phyloP scores from a whole-genome alignment of 371 early-diverging fungal genomes.

The Dipsacomyces acuminosporus region DNA sequence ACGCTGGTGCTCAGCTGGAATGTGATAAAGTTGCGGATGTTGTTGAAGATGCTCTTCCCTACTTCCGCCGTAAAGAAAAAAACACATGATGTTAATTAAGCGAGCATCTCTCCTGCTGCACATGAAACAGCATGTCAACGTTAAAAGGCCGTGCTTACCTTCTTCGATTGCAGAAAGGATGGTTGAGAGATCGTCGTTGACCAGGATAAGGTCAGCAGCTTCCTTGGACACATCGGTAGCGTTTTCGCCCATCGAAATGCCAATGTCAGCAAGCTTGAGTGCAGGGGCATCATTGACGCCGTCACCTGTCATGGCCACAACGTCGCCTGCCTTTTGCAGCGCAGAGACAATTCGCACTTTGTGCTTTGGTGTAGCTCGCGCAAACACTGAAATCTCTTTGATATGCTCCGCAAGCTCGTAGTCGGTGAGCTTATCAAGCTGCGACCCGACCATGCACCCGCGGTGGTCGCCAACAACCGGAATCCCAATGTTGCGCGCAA shows the following conservation, averaged over 20 bases:
- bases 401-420: conserved; percentile 69
- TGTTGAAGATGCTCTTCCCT: conserved; percentile 90
- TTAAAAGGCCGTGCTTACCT: conserved; percentile 59
- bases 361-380: conserved; percentile 91
- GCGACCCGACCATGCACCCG: conserved; percentile 82
- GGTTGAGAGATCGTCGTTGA: conserved; percentile 95
- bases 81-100: no score
- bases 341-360: conserved; percentile 90
- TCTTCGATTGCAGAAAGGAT: conserved; percentile 95
- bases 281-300: conserved; percentile 99
- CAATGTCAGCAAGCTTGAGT: conserved; percentile 94
- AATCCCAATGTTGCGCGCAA: conserved; percentile 90
- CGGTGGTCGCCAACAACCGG: conserved; percentile 63
- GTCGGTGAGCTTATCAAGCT: conserved; percentile 78
- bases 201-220: conserved; percentile 96
- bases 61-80: conserved; percentile 19
- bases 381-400: conserved; percentile 80
- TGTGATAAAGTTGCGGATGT: conserved; percentile 95
- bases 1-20: conserved; percentile 85
- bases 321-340: conserved; percentile 77
- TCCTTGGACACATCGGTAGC: conserved; percentile 97
- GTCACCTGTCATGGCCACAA: conserved; percentile 99
- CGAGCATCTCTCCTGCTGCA: no score
- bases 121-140: no score
- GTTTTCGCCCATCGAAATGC: conserved; percentile 95